Conservation (phyloP, 1,139 yeast genomes). For the Meyerozyma athensensis region DNA sequence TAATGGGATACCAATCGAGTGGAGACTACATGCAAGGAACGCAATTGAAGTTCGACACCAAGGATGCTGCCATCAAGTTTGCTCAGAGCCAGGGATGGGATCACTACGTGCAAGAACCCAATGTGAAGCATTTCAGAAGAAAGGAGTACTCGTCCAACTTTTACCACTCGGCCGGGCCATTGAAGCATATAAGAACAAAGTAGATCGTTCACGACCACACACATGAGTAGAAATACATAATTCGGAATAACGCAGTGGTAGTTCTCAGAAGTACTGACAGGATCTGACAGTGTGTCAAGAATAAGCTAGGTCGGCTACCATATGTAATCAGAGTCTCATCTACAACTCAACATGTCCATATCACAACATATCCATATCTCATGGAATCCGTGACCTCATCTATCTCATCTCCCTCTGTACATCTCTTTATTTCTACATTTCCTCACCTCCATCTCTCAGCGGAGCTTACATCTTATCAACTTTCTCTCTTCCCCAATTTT, state of each 20-base stretch:
- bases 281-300: too few species aligned
- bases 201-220: too few species aligned
- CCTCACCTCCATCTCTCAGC: neutral
- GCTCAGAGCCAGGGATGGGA: constrained; percentile 88
- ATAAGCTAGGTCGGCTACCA: too few species aligned
- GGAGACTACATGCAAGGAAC: constrained; percentile 88
- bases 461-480: too few species aligned
- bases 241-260: too few species aligned
- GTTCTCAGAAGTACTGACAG: too few species aligned
- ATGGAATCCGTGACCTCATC: too few species aligned
- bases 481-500: neutral
- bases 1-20: constrained; percentile 80
- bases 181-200: constrained; percentile 81
- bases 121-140: constrained; percentile 64
- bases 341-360: too few species aligned
- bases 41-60: constrained; percentile 67
- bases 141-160: constrained; percentile 76
- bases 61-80: constrained; percentile 73
- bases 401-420: neutral
- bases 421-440: neutral
- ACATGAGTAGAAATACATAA: too few species aligned
- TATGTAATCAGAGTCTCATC: too few species aligned
- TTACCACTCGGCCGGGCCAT: constrained; percentile 62
- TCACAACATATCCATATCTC: too few species aligned
- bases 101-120: constrained; percentile 78